A percentile compares a stretch with the other conserved stretches of the same genome.
Conservation (phyloP, 1,284 basidiomycete species). For the Moesziomyces globuligerus region DNA sequence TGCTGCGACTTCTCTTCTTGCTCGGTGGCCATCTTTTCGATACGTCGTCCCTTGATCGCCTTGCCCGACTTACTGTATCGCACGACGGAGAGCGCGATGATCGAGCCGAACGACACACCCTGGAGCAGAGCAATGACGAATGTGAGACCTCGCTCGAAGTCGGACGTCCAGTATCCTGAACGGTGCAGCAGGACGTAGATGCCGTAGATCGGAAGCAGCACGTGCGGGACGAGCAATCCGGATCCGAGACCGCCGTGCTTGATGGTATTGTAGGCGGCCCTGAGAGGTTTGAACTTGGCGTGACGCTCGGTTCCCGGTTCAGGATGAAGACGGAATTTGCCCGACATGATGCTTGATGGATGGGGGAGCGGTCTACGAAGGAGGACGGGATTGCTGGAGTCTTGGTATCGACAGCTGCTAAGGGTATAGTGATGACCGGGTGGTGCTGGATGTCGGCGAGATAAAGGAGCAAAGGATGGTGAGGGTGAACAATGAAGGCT, state of each 20-base stretch:
- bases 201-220: slow-evolving; percentile 37
- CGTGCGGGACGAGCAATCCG: slow-evolving; percentile 19
- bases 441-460: not conserved
- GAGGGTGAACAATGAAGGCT: not conserved
- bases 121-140: slow-evolving; percentile 28
- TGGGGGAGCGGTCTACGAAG: too few species aligned
- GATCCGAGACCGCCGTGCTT: slow-evolving; percentile 17
- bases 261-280: slow-evolving; percentile 33
- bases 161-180: slow-evolving; percentile 18
- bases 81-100: slow-evolving; percentile 28
- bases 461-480: not conserved
- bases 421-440: not conserved
- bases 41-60: slow-evolving; percentile 44
- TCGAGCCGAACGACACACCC: slow-evolving; percentile 25
- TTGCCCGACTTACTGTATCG: slow-evolving; percentile 37
- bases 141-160: slow-evolving; percentile 20
- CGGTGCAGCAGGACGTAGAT: slow-evolving; percentile 28
- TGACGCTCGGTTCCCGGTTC: slow-evolving; percentile 27
- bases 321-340: slow-evolving; percentile 36
- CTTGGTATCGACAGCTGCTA: not conserved
- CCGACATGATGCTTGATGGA: slow-evolving; percentile 18
- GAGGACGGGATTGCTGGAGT: too few species aligned
- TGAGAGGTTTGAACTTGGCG: slow-evolving; percentile 15
- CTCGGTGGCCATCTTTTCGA: slow-evolving; percentile 35
- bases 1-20: slow-evolving; percentile 24